These are phyloP conservation scores for Austroboletus niveus DNA, from an alignment of 1,284 basidiomycete genomes.

Conservation along the genomic window DNA sequence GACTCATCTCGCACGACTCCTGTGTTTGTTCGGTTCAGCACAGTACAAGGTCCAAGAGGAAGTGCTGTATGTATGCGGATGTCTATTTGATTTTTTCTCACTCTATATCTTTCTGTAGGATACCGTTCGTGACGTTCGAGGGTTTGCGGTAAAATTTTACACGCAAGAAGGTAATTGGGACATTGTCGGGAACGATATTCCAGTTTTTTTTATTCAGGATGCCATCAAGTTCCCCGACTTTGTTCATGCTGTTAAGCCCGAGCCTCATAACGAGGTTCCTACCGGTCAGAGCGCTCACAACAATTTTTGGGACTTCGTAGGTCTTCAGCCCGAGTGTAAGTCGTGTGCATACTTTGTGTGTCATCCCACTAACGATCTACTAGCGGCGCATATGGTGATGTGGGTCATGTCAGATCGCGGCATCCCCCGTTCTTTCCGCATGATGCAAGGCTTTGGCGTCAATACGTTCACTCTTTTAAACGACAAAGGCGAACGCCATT, in stretches of 20 bases:
- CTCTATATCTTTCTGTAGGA: conserved; percentile 41
- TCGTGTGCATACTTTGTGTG: neutral
- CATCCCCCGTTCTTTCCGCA: conserved; percentile 77
- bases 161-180: conserved; percentile 83
- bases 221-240: conserved; percentile 84
- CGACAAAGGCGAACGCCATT: conserved; percentile 59
- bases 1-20: conserved; percentile 71
- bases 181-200: conserved; percentile 74
- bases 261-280: conserved; percentile 74
- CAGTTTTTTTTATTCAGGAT: conserved; percentile 85
- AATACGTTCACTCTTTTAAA: conserved; percentile 80
- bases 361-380: conserved; percentile 16
- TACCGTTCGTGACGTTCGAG: conserved; percentile 80
- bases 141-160: conserved; percentile 82
- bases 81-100: neutral
- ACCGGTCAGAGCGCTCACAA: conserved; percentile 71
- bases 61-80: conserved; percentile 48
- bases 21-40: conserved; percentile 79
- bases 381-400: conserved; percentile 76
- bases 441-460: conserved; percentile 87
- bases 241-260: conserved; percentile 78
- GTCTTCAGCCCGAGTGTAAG: conserved; percentile 60
- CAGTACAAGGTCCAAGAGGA: conserved; percentile 74
- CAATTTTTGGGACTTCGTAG: conserved; percentile 82
- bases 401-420: conserved; percentile 83